Evolutionary conservation across 805 yeast species (phyloP).

Genomic region (Zygosaccharomyces rouxii): DNA sequence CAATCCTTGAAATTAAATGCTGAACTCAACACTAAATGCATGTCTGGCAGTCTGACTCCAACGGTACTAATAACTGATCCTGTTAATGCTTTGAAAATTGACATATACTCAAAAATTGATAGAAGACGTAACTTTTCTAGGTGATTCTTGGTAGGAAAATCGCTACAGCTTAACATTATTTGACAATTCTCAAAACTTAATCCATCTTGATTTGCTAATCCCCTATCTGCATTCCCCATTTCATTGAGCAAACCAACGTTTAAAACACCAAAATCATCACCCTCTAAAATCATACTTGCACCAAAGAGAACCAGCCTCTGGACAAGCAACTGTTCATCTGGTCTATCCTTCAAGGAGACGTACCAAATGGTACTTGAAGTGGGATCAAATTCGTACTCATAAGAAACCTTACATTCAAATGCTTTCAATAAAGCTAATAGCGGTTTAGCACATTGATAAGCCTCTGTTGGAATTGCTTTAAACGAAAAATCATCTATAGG

Average conservation of each 20-base stretch:
- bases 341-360: conserved; percentile 10
- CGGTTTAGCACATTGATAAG: conserved; percentile 14
- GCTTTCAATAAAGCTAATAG: conserved; percentile 16
- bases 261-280: conserved; percentile 7
- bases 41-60: conserved; percentile 29
- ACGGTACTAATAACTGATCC: conserved; percentile 28
- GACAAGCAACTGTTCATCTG: conserved; percentile 7
- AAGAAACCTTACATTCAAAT: conserved; percentile 16
- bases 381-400: conserved; percentile 12
- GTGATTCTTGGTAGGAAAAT: not conserved
- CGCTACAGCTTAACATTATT: conserved; percentile 9
- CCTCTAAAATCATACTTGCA: conserved; percentile 8
- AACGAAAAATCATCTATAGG: conserved; percentile 6
- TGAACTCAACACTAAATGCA: conserved; percentile 27
- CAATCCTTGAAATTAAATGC: conserved; percentile 33
- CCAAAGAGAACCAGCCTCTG: conserved; percentile 14
- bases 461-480: conserved; percentile 13
- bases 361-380: conserved; percentile 9
- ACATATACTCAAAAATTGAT: conserved; percentile 26
- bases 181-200: conserved; percentile 11
- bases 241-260: conserved; percentile 11
- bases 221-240: conserved; percentile 5
- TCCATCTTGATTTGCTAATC: conserved; percentile 7
- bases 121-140: conserved; percentile 16
- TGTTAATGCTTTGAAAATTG: conserved; percentile 28